phyloP scores from a whole-genome alignment of 2,329 filamentous ascomycete genomes.

The Drechslerella coelobrocha region DNA sequence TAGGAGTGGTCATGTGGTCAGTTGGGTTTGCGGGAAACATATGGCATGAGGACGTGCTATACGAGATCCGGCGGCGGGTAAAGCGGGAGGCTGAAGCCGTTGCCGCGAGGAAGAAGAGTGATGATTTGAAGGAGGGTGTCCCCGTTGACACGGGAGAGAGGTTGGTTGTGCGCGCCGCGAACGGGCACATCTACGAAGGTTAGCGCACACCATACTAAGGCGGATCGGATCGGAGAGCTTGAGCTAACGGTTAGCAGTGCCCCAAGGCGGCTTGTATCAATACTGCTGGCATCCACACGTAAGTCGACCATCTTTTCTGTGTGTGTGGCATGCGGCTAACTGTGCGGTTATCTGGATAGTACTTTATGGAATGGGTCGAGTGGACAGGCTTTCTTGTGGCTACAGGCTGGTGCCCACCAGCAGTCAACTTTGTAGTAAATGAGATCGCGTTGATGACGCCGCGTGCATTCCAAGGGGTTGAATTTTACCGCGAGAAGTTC shows the following conservation, averaged over 20 bases:
- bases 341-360: constrained; percentile 58
- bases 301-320: constrained; percentile 21
- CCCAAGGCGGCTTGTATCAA: constrained; percentile 80
- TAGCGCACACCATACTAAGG: neutral
- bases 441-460: constrained; percentile 90
- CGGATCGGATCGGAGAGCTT: neutral
- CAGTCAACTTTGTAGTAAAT: constrained; percentile 81
- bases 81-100: constrained; percentile 64
- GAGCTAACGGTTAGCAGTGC: constrained; percentile 65
- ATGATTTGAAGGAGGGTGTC: constrained; percentile 57
- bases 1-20: constrained; percentile 78
- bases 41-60: constrained; percentile 86
- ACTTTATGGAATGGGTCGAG: constrained; percentile 95
- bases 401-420: constrained; percentile 71
- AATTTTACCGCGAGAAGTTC: constrained; percentile 89
- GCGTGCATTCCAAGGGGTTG: constrained; percentile 77
- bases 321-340: neutral
- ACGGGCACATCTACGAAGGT: constrained; percentile 53
- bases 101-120: constrained; percentile 48
- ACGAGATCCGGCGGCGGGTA: constrained; percentile 80
- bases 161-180: constrained; percentile 45
- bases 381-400: constrained; percentile 89
- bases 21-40: constrained; percentile 80
- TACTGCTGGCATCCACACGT: constrained; percentile 83
- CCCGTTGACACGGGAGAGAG: constrained; percentile 70